Evolutionary conservation across 768 basidiomycete species (phyloP), one percentile per base, ranked within the genome.

Genomic region (Pleurotus eryngii): DNA sequence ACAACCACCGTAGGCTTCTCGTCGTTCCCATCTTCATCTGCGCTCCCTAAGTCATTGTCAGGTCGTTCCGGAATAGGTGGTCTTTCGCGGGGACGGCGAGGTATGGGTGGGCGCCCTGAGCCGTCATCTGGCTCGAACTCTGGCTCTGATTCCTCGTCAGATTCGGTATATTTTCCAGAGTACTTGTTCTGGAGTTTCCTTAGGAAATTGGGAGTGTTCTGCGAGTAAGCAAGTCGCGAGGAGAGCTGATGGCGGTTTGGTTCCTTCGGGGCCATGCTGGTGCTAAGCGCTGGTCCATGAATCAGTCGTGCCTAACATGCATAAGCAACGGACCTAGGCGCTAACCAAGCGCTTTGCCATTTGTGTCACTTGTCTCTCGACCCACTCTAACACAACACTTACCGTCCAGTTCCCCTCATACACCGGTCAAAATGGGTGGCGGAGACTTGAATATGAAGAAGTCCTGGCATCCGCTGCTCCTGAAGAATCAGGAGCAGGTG

Each of bases 391-490:
- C 12, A 22, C n/a, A 40, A 7, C 39, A 12, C 51, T 40, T 20
- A 22, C n/a, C 42, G 20, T 17, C 42, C 15, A 45, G 20, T 45
- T 15, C 14, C 20, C 42, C n/a, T 15, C 42, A 57, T 65, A 68
- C 50, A 60, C 56, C 67, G 64, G 30, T 65, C 81, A 97, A 89
- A 66, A 98, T 98, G 95, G 95, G 95, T 85, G 95, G 95, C 58
- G 95, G 91, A 60, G 95, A 98, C 73, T 81, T 98, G 70, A 98
- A 98, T 69, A 98, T 98, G 95, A 97, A 92, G 76, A 96, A 97
- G 83, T 95, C 92, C 62, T 98, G 95, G 95, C 95, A 98, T 72
- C 95, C 95, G 82, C 87, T 95, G 81, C 90, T 96, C 74, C 74
- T 97, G 73, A 94, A 93, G 71, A 96, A 96, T 76, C 96, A 98